These are phyloP conservation scores for Daedaleopsis sinensis DNA, from an alignment of 768 basidiomycete genomes.

Conservation along the genomic window DNA sequence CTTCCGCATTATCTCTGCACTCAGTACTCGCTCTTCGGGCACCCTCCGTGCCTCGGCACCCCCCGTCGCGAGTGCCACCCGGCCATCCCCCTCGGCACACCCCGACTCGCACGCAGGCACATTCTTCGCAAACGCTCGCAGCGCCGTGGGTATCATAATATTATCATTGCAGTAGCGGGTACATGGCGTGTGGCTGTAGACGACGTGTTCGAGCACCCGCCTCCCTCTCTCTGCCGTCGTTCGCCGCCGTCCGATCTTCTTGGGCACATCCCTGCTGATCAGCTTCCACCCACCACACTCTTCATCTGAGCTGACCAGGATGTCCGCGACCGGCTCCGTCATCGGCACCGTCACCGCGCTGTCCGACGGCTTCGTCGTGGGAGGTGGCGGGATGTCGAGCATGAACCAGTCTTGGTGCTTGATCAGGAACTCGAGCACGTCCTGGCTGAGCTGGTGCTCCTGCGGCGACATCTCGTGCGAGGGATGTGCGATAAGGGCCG, in stretches of 20 bases:
- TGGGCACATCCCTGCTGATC: conserved; percentile 37
- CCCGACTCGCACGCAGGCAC: too few species aligned
- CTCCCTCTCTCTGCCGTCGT: conserved; percentile 67
- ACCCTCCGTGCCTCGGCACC: too few species aligned
- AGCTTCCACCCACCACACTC: conserved; percentile 59
- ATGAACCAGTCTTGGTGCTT: conserved; percentile 97
- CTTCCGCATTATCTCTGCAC: too few species aligned
- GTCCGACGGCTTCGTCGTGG: conserved; percentile 31
- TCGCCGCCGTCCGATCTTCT: conserved; percentile 54
- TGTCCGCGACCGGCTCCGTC: conserved; percentile 36
- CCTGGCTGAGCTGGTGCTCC: conserved; percentile 87
- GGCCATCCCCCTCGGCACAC: too few species aligned
- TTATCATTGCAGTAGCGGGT: too few species aligned
- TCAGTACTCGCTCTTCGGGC: too few species aligned
- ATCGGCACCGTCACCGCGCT: conserved; percentile 20
- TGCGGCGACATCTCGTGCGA: conserved; percentile 82
- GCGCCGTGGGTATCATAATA: too few species aligned
- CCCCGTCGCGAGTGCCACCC: too few species aligned
- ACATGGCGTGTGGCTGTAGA: too few species aligned
- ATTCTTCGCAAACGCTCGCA: too few species aligned
- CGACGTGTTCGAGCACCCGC: too few species aligned
- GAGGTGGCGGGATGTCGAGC: conserved; percentile 81
- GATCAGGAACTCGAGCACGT: conserved; percentile 93
- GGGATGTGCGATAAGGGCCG: conserved; percentile 90
- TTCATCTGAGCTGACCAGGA: conserved; percentile 41